Conservation (phyloP, 139 green algal species). For the Chlamydomonas asymmetrica region DNA sequence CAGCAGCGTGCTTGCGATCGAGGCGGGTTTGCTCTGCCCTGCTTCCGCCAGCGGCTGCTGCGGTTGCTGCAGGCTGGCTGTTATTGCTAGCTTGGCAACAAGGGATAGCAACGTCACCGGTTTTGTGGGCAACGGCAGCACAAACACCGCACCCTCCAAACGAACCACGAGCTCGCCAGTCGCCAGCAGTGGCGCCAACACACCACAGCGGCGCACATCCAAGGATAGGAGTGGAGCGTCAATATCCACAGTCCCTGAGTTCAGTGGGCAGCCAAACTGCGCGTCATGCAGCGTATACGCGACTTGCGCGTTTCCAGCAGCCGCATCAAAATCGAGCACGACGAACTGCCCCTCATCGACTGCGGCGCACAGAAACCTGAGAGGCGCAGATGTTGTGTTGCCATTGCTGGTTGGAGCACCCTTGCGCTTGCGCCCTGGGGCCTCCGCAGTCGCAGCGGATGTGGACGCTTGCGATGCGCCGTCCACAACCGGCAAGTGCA, state of each 20-base stretch:
- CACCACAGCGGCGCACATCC: not conserved
- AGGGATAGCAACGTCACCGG: constrained; percentile 28
- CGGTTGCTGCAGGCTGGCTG: not conserved
- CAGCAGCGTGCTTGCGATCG: too few species aligned
- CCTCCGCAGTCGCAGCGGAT: not conserved
- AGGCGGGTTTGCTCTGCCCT: too few species aligned
- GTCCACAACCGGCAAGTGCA: too few species aligned
- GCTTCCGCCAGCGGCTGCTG: constrained; percentile 20
- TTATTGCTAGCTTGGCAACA: constrained; percentile 20
- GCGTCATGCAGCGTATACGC: constrained; percentile 29
- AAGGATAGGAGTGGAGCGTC: constrained; percentile 20
- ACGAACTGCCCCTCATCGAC: constrained; percentile 31
- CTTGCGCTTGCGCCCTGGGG: constrained; percentile 20
- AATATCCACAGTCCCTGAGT: constrained; percentile 3
- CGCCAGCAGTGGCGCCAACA: not conserved
- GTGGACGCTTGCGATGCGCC: not conserved
- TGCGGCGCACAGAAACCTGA: constrained; percentile 26
- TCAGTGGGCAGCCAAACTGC: constrained; percentile 34
- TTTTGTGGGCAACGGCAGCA: constrained; percentile 4
- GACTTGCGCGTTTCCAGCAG: constrained; percentile 12
- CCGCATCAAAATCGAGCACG: constrained; percentile 6
- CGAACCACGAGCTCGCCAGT: constrained; percentile 14
- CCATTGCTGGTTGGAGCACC: not conserved
- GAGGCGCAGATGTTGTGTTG: too few species aligned
- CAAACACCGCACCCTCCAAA: constrained; percentile 2